phyloP scores from a whole-genome alignment of 805 yeast genomes.

The Yarrowia deformans region DNA sequence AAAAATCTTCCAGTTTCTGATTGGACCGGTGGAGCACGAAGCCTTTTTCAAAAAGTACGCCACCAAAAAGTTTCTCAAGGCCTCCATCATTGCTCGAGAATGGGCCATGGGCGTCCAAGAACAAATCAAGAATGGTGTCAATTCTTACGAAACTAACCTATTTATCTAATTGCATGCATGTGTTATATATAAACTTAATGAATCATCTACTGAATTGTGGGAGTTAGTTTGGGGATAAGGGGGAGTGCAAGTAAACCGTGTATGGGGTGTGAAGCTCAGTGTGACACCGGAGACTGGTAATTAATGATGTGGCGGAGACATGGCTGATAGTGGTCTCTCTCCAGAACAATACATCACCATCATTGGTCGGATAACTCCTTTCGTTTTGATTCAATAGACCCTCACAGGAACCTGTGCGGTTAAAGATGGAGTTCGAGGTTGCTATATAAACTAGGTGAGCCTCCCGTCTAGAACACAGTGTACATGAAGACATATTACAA shows the following conservation, averaged over 20 bases:
- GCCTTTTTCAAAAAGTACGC: slow-evolving; percentile 95
- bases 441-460: neutral
- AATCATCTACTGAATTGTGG: slow-evolving; percentile 17
- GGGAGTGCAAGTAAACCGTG: too few species aligned
- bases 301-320: too few species aligned
- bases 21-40: slow-evolving; percentile 84
- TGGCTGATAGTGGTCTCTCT: too few species aligned
- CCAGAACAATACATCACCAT: too few species aligned
- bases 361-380: too few species aligned
- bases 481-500: too few species aligned
- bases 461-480: too few species aligned
- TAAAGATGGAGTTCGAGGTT: neutral
- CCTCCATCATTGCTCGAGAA: slow-evolving; percentile 50
- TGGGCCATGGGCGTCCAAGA: slow-evolving; percentile 47
- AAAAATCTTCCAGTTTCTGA: slow-evolving; percentile 73
- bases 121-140: slow-evolving; percentile 33
- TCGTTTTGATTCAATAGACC: neutral
- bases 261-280: too few species aligned
- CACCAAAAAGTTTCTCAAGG: slow-evolving; percentile 82
- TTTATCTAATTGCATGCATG: slow-evolving; percentile 39
- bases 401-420: neutral
- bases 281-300: too few species aligned
- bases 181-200: slow-evolving; percentile 22
- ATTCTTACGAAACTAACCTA: slow-evolving; percentile 38
- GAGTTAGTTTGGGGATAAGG: too few species aligned